phyloP scores from a whole-genome alignment of 352 stramenopile species.

The Thraustochytrium sp. region DNA sequence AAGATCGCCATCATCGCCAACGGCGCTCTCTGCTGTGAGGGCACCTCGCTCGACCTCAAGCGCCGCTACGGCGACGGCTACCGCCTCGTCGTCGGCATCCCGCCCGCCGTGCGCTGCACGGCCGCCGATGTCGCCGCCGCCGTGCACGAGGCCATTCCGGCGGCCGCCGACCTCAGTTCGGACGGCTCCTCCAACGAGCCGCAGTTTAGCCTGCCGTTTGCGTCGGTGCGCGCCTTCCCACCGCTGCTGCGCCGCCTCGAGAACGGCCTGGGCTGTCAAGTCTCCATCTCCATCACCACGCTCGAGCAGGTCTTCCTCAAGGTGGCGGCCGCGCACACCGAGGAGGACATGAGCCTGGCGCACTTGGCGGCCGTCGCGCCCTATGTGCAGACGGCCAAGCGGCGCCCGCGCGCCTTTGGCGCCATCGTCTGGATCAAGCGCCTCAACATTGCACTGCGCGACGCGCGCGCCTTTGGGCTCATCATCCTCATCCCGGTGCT shows the following conservation, averaged over 20 bases:
- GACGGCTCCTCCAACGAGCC: slow-evolving; percentile 67
- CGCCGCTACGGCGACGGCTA: slow-evolving; percentile 48
- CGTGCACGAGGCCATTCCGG: background rate
- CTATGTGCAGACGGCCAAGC: slow-evolving; percentile 12
- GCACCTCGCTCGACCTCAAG: slow-evolving; percentile 49
- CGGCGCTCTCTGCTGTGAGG: slow-evolving; percentile 49
- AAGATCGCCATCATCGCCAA: slow-evolving; percentile 61
- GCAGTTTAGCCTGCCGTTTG: slow-evolving; percentile 84
- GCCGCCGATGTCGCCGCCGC: background rate
- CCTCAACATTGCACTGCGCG: slow-evolving; percentile 74
- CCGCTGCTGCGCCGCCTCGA: slow-evolving; percentile 81
- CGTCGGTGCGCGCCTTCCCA: slow-evolving; percentile 66
- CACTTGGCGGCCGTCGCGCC: background rate
- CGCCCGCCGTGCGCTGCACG: slow-evolving; percentile 16
- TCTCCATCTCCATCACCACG: slow-evolving; percentile 93
- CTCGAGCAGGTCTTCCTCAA: slow-evolving; percentile 97
- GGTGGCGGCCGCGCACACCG: slow-evolving; percentile 63
- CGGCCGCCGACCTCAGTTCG: background rate
- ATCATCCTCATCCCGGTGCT: background rate
- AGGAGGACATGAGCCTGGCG: background rate
- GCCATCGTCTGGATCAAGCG: slow-evolving; percentile 76
- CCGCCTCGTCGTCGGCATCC: slow-evolving; percentile 18
- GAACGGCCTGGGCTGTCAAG: slow-evolving; percentile 54
- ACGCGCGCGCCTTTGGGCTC: slow-evolving; percentile 61
- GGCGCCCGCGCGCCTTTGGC: slow-evolving; percentile 73